These are phyloP conservation scores for Lachancea waltii DNA, from an alignment of 805 yeast species.

Conservation along the genomic window DNA sequence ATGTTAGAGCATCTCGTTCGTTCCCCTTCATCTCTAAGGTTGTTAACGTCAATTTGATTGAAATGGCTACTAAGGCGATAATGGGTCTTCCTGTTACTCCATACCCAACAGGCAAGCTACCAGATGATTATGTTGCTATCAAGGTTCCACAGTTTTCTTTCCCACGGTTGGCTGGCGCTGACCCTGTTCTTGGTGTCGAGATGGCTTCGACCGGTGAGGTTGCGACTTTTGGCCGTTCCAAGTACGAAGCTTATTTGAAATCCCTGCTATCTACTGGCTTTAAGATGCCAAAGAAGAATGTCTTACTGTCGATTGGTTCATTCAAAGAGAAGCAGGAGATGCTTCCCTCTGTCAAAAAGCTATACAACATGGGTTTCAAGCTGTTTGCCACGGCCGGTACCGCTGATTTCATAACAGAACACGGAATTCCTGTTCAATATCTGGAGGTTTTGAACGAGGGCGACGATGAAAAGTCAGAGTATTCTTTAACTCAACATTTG, in stretches of 20 bases:
- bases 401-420: conserved; percentile 95
- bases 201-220: conserved; percentile 99
- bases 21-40: conserved; percentile 98
- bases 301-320: conserved; percentile 90
- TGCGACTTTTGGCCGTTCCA: conserved; percentile 93
- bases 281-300: conserved; percentile 90
- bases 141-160: conserved; percentile 97
- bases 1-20: conserved; percentile 98
- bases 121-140: conserved; percentile 90
- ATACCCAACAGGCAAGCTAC: conserved; percentile 82
- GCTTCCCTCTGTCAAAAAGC: conserved; percentile 75
- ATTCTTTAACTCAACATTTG: conserved; percentile 91
- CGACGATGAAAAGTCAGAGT: conserved; percentile 71
- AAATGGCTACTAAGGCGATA: conserved; percentile 94
- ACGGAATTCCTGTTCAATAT: conserved; percentile 88
- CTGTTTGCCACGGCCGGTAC: conserved; percentile 98
- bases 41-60: conserved; percentile 92
- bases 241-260: conserved; percentile 95
- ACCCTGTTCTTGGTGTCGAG: conserved; percentile 95
- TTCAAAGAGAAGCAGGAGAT: conserved; percentile 93
- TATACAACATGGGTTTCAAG: conserved; percentile 78
- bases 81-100: conserved; percentile 83
- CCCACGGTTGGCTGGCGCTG: conserved; percentile 95
- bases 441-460: conserved; percentile 77
- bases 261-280: conserved; percentile 93